Evolutionary conservation across 768 basidiomycete genomes (phyloP).

Genomic region (Rhizopogon vinicolor): DNA sequence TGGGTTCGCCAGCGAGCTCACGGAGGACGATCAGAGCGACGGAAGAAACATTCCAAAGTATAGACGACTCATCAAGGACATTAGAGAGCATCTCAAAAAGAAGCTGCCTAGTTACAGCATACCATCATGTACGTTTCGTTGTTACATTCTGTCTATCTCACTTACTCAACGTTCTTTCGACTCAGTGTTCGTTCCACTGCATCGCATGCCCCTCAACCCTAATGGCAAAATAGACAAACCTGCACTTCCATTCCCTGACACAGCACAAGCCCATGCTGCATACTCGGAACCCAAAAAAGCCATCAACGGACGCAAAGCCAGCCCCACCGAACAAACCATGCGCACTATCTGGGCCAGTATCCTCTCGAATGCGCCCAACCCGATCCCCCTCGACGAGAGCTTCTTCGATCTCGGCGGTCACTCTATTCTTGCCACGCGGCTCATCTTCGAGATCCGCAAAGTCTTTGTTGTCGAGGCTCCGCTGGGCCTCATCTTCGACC

Average conservation of each 20-base stretch:
- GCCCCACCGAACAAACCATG: conserved; percentile 74
- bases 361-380: conserved; percentile 71
- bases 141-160: not conserved
- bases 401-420: conserved; percentile 99
- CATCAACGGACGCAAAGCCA: conserved; percentile 34
- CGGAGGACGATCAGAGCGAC: conserved; percentile 47
- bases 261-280: conserved; percentile 53
- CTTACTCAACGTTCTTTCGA: not conserved
- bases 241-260: conserved; percentile 97
- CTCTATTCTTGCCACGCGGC: conserved; percentile 94
- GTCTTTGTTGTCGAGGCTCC: conserved; percentile 88
- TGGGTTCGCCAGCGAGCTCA: conserved; percentile 66
- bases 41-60: conserved; percentile 81
- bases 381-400: conserved; percentile 84
- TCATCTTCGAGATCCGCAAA: conserved; percentile 96
- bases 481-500: conserved; percentile 85
- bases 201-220: conserved; percentile 95
- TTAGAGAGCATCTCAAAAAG: conserved; percentile 93
- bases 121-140: conserved; percentile 64
- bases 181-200: conserved; percentile 89
- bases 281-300: conserved; percentile 34
- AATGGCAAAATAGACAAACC: conserved; percentile 99
- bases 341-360: conserved; percentile 81
- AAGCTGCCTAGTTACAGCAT: conserved; percentile 95
- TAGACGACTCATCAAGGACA: conserved; percentile 84